phyloP scores from a whole-genome alignment of 140 eudicot genomes.

The Bidens hawaiensis region DNA sequence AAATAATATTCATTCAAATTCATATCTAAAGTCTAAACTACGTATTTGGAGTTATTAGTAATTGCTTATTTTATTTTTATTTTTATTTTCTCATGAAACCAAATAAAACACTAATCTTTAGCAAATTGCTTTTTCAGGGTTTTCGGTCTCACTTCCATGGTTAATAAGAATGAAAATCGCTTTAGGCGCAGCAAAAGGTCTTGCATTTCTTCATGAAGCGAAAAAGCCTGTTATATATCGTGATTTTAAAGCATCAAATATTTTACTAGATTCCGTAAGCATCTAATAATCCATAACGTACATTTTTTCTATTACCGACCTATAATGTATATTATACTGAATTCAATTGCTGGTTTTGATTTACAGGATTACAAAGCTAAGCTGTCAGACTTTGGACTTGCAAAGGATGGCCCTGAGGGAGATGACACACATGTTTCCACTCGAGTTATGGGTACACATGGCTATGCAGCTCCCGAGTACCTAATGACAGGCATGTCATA shows the following conservation, averaged over 20 bases:
- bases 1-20: background rate
- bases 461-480: conserved; percentile 62
- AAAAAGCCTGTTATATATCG: conserved; percentile 82
- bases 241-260: conserved; percentile 92
- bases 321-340: too few relatives aligned
- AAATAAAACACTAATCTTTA: background rate
- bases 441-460: conserved; percentile 61
- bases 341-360: background rate
- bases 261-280: conserved; percentile 83
- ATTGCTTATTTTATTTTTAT: too few relatives aligned
- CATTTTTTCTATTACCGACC: too few relatives aligned
- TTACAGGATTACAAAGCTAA: conserved; percentile 48
- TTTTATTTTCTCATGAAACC: background rate
- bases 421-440: conserved; percentile 63
- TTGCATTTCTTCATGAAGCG: conserved; percentile 86
- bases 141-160: conserved; percentile 87
- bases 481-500: conserved; percentile 54
- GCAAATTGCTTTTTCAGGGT: conserved; percentile 47
- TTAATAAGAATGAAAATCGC: conserved; percentile 82
- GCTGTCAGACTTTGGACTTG: conserved; percentile 58
- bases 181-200: conserved; percentile 87
- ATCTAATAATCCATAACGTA: background rate
- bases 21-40: background rate
- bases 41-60: background rate
- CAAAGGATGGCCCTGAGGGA: conserved; percentile 61